Evolutionary conservation across 805 yeast species (phyloP).

Genomic region (Lachancea nothofagi): DNA sequence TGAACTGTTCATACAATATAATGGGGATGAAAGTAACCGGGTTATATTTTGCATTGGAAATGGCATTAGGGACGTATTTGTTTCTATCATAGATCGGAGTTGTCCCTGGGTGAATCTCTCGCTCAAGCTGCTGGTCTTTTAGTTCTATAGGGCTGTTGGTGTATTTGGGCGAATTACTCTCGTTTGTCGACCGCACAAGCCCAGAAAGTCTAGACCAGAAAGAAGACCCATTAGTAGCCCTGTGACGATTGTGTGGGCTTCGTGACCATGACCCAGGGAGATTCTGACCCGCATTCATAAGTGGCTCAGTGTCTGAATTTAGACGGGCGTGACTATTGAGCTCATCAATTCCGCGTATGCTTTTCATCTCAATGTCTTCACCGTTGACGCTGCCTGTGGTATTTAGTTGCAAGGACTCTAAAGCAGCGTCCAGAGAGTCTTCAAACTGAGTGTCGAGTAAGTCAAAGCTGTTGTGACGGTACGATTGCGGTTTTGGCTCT

Average conservation of each 20-base stretch:
- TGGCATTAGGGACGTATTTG: slow-evolving; percentile 60
- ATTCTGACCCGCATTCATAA: slow-evolving; percentile 10
- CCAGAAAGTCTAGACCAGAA: slow-evolving; percentile 16
- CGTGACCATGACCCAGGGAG: slow-evolving; percentile 6
- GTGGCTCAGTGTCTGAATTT: slow-evolving; percentile 12
- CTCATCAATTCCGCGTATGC: slow-evolving; percentile 15
- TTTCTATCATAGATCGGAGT: slow-evolving; percentile 34
- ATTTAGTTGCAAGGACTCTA: slow-evolving; percentile 44
- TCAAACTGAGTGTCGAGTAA: slow-evolving; percentile 60
- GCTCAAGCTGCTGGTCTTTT: slow-evolving; percentile 32
- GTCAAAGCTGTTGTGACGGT: slow-evolving; percentile 32
- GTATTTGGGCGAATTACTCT: slow-evolving; percentile 4
- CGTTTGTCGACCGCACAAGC: slow-evolving; percentile 10
- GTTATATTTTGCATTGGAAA: slow-evolving; percentile 91
- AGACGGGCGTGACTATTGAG: slow-evolving; percentile 13
- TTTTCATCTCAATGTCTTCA: slow-evolving; percentile 29
- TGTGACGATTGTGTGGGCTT: neutral
- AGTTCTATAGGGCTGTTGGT: slow-evolving; percentile 16
- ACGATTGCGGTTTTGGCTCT: slow-evolving; percentile 3
- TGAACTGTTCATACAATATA: slow-evolving; percentile 90
- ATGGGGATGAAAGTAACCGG: slow-evolving; percentile 83
- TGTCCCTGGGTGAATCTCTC: slow-evolving; percentile 41
- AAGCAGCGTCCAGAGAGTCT: slow-evolving; percentile 58
- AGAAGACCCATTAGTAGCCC: neutral
- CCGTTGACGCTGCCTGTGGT: slow-evolving; percentile 14